These are phyloP conservation scores for Globisporangium sylvaticum DNA, from an alignment of 352 stramenopile genomes.

Conservation along the genomic window DNA sequence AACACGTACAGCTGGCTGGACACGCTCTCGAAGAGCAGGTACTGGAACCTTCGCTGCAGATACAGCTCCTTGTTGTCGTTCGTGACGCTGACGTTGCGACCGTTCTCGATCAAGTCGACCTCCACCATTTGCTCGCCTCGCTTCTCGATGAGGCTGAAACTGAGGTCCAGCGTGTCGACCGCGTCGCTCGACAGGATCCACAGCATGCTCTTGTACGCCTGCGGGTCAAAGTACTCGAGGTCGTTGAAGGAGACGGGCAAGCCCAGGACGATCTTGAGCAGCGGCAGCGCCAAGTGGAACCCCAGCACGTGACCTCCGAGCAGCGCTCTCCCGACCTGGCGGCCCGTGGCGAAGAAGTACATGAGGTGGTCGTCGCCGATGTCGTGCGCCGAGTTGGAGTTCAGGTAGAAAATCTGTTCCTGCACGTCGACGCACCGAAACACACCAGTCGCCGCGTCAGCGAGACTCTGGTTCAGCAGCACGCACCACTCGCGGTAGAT, in stretches of 20 bases:
- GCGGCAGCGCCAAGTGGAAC: background rate
- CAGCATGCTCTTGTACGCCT: background rate
- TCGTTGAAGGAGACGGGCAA: background rate
- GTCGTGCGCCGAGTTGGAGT: background rate
- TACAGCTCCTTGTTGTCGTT: background rate
- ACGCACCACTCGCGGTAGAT: background rate
- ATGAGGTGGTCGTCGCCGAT: background rate
- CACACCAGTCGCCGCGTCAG: background rate
- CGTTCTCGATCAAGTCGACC: background rate
- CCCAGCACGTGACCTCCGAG: background rate
- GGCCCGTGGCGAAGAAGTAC: background rate
- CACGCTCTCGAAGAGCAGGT: constrained; percentile 78
- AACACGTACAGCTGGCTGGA: constrained; percentile 73
- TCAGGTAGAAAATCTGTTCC: background rate
- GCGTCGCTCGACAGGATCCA: background rate
- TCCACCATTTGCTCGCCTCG: background rate
- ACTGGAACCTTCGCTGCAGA: background rate
- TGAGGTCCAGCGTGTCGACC: background rate
- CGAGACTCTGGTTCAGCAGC: background rate
- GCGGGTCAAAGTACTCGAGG: background rate
- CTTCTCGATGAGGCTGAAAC: background rate
- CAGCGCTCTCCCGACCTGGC: background rate
- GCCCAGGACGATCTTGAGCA: background rate
- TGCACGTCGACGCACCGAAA: background rate
- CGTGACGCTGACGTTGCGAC: background rate